Evolutionary conservation across 768 basidiomycete genomes (phyloP), one percentile per base, ranked within the genome.

Genomic region (Gloeopeniophorella convolvens): DNA sequence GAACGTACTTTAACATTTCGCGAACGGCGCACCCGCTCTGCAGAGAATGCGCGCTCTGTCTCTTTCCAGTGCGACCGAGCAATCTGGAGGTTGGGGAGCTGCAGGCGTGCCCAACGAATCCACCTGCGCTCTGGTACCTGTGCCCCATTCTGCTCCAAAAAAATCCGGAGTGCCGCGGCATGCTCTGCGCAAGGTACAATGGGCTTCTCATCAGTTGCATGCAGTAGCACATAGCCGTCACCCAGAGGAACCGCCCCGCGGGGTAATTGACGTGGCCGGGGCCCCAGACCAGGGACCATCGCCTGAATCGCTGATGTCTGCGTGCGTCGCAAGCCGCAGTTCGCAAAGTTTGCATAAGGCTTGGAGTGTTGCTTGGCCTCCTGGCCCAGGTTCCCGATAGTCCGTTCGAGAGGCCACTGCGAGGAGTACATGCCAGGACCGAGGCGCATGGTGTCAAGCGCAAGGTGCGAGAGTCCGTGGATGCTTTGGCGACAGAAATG

Each of bases 401-500:
- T 45, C 1, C 57, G 42, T 48, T 65, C 64, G 39, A 66, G 51
- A 1, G 58, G 48, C 57, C 57, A 62, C 36, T 65, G 64, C 1
- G 57, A 41, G 13, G 28, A 46, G 16, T 43, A 26, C 0, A 23
- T 20, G 4, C 31, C 36, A 3, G 59, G 61, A 50, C 65, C 60
- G 11, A 58, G 16, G 44, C 62, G 42, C 13, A 27, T 1, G 6
- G 40, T 47, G 45, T 73, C 66, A 0, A 48, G 49, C 4, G 46
- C 57, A 18, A 63, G 33, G 44, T 73, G 72, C 2, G 60, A 21
- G 3, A 68, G 44, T 0, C 56, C 46, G 48, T 72, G 70, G 15
- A 72, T 49, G 41, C 64, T 60, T 16, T 56, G 71, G 1, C 61
- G 60, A 15, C 57, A 28, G 47, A 72, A 70, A 41, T 74, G 72